Evolutionary conservation across 148 eudicot species (phyloP), one percentile per base, ranked within the genome.

Genomic region (Polygonum maritimum): DNA sequence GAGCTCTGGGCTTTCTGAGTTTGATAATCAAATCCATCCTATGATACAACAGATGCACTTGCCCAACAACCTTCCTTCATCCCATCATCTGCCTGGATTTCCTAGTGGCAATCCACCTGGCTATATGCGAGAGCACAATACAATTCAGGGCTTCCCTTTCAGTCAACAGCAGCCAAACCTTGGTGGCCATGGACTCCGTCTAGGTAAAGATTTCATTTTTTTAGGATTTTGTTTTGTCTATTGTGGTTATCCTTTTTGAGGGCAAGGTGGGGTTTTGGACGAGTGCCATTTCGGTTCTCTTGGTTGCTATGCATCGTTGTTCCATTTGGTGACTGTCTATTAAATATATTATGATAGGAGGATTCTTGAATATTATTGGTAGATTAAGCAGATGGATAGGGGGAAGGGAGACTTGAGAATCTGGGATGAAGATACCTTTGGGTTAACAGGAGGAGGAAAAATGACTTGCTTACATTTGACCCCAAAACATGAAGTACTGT

Each of bases 31-130:
- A 45, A 45, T 77, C 67, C 94, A 83, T 76, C 83, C 88, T 69
- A 80, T 85, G 74, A 70, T 89, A 76, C 94, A 85, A 76, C 97
- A 87, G 80, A 86, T 92, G 94, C 89, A 84, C 76, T 84, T 87
- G 84, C 76, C 86, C 9, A 85, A 85, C 60, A 86, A 79, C 78
- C 82, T 79, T 69, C 89, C 89, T 58, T 91, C 89, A 35, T 81
- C 82, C 58, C 94, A 88, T 73, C 48, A 80, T 49, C 74, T 81
- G 22, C 84, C 81, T 74, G 90, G 88, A 45, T 80, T 85, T 71
- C 86, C 86, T 31, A 85, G 91, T 78, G 89, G 78, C 71, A 86
- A 76, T 73, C 71, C 86, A 70, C 74, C 84, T 60, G 83, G 86
- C 67, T 80, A 81, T 55, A 48, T 83, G 52, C 94, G 75, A 78